Conservation (phyloP, 2,329 filamentous ascomycete species). For the Colletotrichum endophyticum region DNA sequence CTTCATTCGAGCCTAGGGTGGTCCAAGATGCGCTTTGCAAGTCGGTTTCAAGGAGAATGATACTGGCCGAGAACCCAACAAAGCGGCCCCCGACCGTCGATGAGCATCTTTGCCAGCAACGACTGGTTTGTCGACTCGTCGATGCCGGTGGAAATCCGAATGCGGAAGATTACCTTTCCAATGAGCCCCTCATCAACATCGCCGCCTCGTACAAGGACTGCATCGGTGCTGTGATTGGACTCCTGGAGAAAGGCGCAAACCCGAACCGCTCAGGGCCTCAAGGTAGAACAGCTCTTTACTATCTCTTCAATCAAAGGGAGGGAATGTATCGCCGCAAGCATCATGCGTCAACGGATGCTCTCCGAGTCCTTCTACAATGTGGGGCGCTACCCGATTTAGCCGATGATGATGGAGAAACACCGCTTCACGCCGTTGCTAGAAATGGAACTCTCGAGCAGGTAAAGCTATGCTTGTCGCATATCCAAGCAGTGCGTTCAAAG, state of each 20-base stretch:
- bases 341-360: background rate
- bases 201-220: background rate
- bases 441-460: background rate
- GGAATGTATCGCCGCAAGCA: background rate
- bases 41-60: background rate
- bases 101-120: background rate
- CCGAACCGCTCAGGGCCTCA: background rate
- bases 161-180: background rate
- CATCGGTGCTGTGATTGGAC: background rate
- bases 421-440: background rate
- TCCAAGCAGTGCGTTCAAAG: background rate
- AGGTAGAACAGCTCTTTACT: background rate
- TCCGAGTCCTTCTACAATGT: background rate
- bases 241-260: background rate
- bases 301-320: background rate
- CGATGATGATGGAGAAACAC: background rate
- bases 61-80: background rate
- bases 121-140: background rate
- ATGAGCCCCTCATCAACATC: background rate
- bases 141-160: background rate
- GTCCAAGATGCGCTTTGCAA: background rate
- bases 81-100: background rate
- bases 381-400: background rate
- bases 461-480: background rate
- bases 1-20: background rate